Evolutionary conservation across 2,329 filamentous ascomycete species (phyloP).

Genomic region (Teratosphaeria viscida): DNA sequence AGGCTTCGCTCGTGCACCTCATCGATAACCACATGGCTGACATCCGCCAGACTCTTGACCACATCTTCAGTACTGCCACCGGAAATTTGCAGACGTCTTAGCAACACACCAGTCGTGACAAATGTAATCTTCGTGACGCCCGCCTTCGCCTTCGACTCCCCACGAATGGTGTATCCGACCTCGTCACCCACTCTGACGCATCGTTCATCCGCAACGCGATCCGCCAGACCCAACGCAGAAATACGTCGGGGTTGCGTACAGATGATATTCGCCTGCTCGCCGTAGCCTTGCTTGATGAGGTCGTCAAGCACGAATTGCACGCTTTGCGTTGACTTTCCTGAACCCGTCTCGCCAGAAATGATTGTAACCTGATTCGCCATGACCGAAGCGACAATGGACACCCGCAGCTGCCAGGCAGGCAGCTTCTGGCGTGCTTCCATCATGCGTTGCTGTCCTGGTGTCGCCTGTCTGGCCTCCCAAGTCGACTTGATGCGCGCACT

Average conservation of each 20-base stretch:
- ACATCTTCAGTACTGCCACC: conserved; percentile 72
- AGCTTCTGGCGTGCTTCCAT: conserved; percentile 59
- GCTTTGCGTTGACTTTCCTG: conserved; percentile 92
- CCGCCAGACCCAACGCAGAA: conserved; percentile 84
- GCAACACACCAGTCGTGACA: conserved; percentile 86
- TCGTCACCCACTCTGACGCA: conserved; percentile 74
- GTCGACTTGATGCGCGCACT: conserved; percentile 50
- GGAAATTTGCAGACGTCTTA: conserved; percentile 82
- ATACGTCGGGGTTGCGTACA: conserved; percentile 94
- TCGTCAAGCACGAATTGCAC: conserved; percentile 95
- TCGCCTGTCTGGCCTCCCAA: conserved; percentile 60
- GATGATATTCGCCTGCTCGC: conserved; percentile 74
- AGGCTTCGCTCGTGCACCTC: conserved; percentile 93
- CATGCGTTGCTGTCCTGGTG: conserved; percentile 62
- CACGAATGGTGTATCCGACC: conserved; percentile 83
- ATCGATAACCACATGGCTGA: conserved; percentile 91
- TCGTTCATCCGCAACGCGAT: conserved; percentile 87
- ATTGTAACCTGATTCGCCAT: conserved; percentile 78
- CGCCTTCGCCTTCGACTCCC: conserved; percentile 65
- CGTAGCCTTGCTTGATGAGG: conserved; percentile 65
- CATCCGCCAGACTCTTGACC: conserved; percentile 69
- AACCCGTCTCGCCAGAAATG: conserved; percentile 93
- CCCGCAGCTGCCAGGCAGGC: conserved; percentile 77
- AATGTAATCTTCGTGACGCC: conserved; percentile 82
- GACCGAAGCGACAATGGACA: conserved; percentile 67